phyloP scores from a whole-genome alignment of 768 basidiomycete species.

The Butyriboletus loyo region DNA sequence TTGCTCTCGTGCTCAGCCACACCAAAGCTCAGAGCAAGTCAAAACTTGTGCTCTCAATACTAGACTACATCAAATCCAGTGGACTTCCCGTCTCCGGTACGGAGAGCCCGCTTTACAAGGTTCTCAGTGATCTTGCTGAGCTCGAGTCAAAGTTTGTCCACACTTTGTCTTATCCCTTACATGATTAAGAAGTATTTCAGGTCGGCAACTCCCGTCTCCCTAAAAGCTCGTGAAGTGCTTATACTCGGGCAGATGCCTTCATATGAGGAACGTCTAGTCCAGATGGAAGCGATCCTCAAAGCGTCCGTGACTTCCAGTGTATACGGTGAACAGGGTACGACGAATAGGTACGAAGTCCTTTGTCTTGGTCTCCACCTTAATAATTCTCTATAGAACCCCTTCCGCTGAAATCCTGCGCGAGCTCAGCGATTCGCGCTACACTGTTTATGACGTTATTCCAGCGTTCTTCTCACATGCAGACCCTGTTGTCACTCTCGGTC shows the following conservation, averaged over 20 bases:
- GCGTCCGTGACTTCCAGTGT: constrained; percentile 81
- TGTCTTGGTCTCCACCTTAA: not conserved
- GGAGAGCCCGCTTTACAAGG: constrained; percentile 71
- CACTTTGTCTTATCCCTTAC: not conserved
- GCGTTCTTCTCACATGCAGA: constrained; percentile 91
- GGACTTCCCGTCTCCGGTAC: constrained; percentile 71
- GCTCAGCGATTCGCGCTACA: constrained; percentile 93
- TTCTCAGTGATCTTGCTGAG: constrained; percentile 76
- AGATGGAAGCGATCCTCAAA: constrained; percentile 94
- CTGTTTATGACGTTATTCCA: constrained; percentile 95
- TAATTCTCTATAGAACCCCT: constrained; percentile 55
- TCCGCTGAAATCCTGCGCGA: constrained; percentile 86
- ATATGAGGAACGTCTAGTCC: constrained; percentile 87
- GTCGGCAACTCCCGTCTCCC: constrained; percentile 85
- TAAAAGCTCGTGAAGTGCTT: constrained; percentile 96
- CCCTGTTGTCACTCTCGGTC: constrained; percentile 79
- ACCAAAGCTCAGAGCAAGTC: constrained; percentile 93
- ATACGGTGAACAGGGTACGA: constrained; percentile 79
- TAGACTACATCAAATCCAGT: constrained; percentile 87
- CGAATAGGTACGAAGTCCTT: constrained; percentile 47
- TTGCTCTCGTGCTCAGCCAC: constrained; percentile 86
- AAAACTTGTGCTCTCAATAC: constrained; percentile 78
- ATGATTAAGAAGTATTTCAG: constrained; percentile 35
- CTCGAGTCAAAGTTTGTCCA: constrained; percentile 80
- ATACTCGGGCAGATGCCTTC: constrained; percentile 97